Evolutionary conservation across 108 stramenopile species (phyloP).

Genomic region (Skeletonema potamos): DNA sequence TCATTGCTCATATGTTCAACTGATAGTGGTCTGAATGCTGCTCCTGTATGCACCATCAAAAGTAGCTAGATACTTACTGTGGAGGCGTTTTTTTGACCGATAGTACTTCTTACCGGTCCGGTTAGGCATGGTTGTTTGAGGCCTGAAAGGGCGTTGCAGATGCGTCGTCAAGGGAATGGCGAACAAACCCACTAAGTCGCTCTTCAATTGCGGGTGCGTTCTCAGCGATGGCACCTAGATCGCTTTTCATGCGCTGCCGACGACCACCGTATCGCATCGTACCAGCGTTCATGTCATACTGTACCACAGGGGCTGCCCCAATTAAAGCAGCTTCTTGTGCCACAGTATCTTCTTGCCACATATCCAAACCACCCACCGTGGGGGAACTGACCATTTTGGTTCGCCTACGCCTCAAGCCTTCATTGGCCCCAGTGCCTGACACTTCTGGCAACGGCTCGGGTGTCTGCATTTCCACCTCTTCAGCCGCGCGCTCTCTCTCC

Average conservation of each 20-base stretch:
- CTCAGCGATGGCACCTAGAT: slow-evolving; percentile 12
- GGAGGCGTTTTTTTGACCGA: too few species aligned
- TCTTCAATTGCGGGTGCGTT: slow-evolving; percentile 10
- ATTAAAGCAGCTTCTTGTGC: slow-evolving; percentile 4
- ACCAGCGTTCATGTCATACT: neutral
- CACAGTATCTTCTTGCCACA: slow-evolving; percentile 2
- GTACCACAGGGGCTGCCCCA: slow-evolving; percentile 3
- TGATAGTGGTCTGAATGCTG: too few species aligned
- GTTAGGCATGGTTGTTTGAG: neutral
- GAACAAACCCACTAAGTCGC: slow-evolving; percentile 2
- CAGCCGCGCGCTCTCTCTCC: neutral
- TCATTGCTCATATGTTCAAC: too few species aligned
- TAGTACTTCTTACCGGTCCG: too few species aligned
- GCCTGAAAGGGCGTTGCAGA: neutral
- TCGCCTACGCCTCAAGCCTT: slow-evolving; percentile 6
- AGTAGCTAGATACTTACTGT: too few species aligned
- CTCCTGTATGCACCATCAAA: too few species aligned
- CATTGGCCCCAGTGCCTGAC: neutral
- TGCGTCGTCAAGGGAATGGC: neutral
- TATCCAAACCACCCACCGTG: neutral
- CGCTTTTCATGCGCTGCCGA: slow-evolving; percentile 8
- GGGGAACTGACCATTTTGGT: slow-evolving; percentile 5
- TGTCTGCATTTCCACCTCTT: neutral
- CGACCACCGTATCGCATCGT: slow-evolving; percentile 5
- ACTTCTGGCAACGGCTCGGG: neutral